Percentiles rank a stretch among this genome's conserved stretches.
Conservation (phyloP, 2,329 filamentous ascomycete species). For the Diaporthe citrichinensis region DNA sequence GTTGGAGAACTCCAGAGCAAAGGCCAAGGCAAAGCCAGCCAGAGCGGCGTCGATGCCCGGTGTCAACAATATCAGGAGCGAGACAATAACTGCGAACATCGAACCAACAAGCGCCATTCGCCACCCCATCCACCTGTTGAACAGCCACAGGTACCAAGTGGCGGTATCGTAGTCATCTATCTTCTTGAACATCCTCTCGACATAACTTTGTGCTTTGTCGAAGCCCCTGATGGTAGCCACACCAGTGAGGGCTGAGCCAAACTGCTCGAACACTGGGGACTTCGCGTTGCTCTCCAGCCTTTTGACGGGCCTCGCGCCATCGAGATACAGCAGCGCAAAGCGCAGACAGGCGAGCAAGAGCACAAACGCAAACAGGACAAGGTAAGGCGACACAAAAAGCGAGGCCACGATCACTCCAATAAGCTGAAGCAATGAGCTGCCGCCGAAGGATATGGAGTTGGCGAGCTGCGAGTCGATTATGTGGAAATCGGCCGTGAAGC, state of each 20-base stretch:
- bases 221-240: slow-evolving; percentile 84
- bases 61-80: slow-evolving; percentile 73
- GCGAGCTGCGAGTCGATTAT: slow-evolving; percentile 78
- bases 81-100: slow-evolving; percentile 76
- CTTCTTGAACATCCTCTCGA: slow-evolving; percentile 77
- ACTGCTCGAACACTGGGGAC: slow-evolving; percentile 85
- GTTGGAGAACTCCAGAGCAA: slow-evolving; percentile 77
- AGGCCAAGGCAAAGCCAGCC: slow-evolving; percentile 82
- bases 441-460: slow-evolving; percentile 72
- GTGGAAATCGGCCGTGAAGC: slow-evolving; percentile 84
- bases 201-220: slow-evolving; percentile 76
- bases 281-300: slow-evolving; percentile 83
- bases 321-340: slow-evolving; percentile 74
- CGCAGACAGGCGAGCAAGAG: slow-evolving; percentile 71
- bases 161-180: slow-evolving; percentile 78
- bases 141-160: slow-evolving; percentile 77
- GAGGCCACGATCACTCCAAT: slow-evolving; percentile 77
- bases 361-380: slow-evolving; percentile 72
- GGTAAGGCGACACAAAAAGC: slow-evolving; percentile 75
- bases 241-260: slow-evolving; percentile 79
- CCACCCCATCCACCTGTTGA: slow-evolving; percentile 84
- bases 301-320: slow-evolving; percentile 82
- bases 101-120: slow-evolving; percentile 79
- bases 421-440: slow-evolving; percentile 73
- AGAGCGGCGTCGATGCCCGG: slow-evolving; percentile 76